These are phyloP conservation scores for Fusarium sororula DNA, from an alignment of 2,329 filamentous ascomycete species.

Conservation along the genomic window DNA sequence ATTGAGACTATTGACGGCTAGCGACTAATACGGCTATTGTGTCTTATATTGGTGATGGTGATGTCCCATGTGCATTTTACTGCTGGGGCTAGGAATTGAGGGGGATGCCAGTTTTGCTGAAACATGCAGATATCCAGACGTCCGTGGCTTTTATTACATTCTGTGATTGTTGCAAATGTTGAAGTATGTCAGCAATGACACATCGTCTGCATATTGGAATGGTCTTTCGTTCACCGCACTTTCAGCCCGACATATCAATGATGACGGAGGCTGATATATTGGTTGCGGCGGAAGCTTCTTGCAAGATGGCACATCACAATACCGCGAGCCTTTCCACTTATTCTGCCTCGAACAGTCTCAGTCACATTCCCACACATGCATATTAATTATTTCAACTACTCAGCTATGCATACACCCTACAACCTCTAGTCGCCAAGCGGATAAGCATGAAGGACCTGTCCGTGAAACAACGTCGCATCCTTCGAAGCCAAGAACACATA, in stretches of 20 bases:
- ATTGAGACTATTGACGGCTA: not conserved
- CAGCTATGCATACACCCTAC: not conserved
- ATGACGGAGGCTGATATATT: not conserved
- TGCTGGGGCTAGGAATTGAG: not conserved
- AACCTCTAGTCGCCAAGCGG: slow-evolving; percentile 49
- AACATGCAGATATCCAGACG: not conserved
- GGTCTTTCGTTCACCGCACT: not conserved
- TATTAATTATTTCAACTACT: not conserved
- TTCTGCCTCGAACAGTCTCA: not conserved
- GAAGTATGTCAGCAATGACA: not conserved
- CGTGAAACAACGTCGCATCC: slow-evolving; percentile 51
- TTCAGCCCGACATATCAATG: not conserved
- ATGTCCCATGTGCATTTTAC: not conserved
- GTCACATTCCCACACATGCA: not conserved
- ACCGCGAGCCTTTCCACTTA: rapidly evolving
- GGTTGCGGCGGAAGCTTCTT: not conserved
- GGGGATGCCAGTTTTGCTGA: not conserved
- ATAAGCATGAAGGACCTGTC: slow-evolving; percentile 53
- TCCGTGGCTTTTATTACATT: not conserved
- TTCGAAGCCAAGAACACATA: slow-evolving; percentile 53
- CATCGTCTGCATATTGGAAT: rapidly evolving
- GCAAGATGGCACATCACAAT: too few relatives aligned
- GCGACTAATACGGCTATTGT: not conserved
- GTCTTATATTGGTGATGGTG: not conserved
- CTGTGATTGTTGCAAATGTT: not conserved